Conservation (phyloP, 805 yeast species). For the Wickerhamiella dianesei region DNA sequence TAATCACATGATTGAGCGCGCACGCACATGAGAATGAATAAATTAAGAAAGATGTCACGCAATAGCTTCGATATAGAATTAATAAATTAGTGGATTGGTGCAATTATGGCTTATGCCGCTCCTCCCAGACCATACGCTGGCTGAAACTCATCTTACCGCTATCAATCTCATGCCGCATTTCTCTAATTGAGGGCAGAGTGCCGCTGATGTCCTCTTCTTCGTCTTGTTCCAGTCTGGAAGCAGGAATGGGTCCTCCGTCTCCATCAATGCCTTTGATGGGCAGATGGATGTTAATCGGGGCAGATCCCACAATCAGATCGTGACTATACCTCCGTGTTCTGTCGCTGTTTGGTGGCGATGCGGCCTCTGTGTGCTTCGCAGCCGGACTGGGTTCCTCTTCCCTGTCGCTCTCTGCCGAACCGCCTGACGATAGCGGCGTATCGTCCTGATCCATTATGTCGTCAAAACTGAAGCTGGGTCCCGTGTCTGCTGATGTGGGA, state of each 20-base stretch:
- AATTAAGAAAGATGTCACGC: too few species aligned
- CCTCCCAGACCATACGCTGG: constrained; percentile 21
- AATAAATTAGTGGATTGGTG: not conserved
- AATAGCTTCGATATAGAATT: not conserved
- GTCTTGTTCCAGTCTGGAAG: constrained; percentile 2
- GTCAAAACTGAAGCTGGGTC: not conserved
- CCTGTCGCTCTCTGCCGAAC: not conserved
- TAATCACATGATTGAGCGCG: not conserved
- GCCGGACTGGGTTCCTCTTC: not conserved
- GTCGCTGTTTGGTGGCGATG: not conserved
- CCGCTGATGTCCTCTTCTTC: not conserved
- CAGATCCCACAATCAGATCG: constrained; percentile 4
- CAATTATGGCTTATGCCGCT: constrained; percentile 5
- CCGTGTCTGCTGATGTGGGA: not conserved
- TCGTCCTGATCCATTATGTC: not conserved
- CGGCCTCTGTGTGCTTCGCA: not conserved
- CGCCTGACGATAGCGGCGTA: not conserved
- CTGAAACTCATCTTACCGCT: constrained; percentile 20
- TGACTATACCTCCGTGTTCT: not conserved
- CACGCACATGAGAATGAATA: too few species aligned
- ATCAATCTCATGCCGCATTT: constrained; percentile 4
- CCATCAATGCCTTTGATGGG: constrained; percentile 7
- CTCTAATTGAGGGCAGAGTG: not conserved
- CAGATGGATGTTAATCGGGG: constrained; percentile 10
- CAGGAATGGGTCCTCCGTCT: constrained; percentile 13